Evolutionary conservation across 83 land plant species (phyloP).

Genomic region (Larix sibirica): DNA sequence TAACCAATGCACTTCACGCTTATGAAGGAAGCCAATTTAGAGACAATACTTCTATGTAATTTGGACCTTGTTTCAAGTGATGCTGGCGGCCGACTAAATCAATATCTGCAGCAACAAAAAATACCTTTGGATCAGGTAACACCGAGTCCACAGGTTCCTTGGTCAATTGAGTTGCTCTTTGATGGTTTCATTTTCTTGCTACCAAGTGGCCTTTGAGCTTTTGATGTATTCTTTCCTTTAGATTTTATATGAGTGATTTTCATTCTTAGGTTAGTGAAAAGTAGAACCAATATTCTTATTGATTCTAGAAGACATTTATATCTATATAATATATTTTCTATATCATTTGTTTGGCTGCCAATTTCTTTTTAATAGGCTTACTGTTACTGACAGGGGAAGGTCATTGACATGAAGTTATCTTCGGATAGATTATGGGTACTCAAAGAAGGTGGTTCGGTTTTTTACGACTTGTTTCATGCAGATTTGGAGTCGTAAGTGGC

Average conservation of each 20-base stretch:
- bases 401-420: constrained; percentile 50
- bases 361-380: neutral
- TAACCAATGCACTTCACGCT: neutral
- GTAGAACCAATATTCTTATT: neutral
- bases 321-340: neutral
- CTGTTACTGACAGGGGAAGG: constrained; percentile 34
- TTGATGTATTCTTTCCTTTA: neutral
- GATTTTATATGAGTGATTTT: neutral
- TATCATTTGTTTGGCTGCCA: neutral
- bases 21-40: constrained; percentile 44
- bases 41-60: constrained; percentile 13
- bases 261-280: neutral
- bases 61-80: constrained; percentile 8
- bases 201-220: neutral
- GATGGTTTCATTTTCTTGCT: neutral
- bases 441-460: constrained; percentile 42
- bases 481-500: constrained; percentile 24
- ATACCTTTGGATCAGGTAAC: constrained; percentile 51
- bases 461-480: constrained; percentile 23
- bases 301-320: neutral
- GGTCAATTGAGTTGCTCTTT: neutral
- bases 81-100: neutral
- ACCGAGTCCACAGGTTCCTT: neutral
- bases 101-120: neutral
- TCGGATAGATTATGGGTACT: constrained; percentile 52